A percentile compares a stretch with the other conserved stretches of the same genome.
phyloP scores from a whole-genome alignment of 768 basidiomycete genomes.

The Cyclocybe aegerita region DNA sequence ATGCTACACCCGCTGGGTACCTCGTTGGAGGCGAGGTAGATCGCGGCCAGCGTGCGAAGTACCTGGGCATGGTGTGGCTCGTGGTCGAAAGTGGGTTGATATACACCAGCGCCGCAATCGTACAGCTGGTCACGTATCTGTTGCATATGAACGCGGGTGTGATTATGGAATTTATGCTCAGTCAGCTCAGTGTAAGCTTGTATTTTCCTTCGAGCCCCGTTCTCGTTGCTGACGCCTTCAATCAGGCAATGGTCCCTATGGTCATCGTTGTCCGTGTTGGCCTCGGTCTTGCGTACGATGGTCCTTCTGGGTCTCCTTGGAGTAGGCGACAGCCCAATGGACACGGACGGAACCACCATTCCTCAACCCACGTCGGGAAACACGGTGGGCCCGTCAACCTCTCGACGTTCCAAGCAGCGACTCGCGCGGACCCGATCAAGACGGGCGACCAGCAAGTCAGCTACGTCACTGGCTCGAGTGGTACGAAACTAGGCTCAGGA shows the following conservation, averaged over 20 bases:
- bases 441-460: not conserved
- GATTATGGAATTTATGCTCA: conserved; percentile 24
- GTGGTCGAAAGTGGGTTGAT: conserved; percentile 24
- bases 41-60: conserved; percentile 12
- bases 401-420: conserved; percentile 11
- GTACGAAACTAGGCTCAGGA: too few relatives aligned
- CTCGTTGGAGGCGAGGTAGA: conserved; percentile 8
- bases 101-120: conserved; percentile 24
- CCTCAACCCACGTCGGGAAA: not conserved
- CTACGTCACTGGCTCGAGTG: too few relatives aligned
- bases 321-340: not conserved
- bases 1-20: not conserved
- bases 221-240: not conserved
- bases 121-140: conserved; percentile 24
- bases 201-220: not conserved
- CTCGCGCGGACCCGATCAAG: not conserved
- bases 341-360: not conserved
- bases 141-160: conserved; percentile 28
- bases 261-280: conserved; percentile 24
- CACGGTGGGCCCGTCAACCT: not conserved
- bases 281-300: conserved; percentile 20
- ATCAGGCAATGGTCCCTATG: conserved; percentile 19
- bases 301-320: conserved; percentile 2
- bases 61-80: conserved; percentile 21
- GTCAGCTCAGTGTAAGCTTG: conserved; percentile 23